These are phyloP conservation scores for Phytophthora crassamura DNA, from an alignment of 352 stramenopile species.

Conservation along the genomic window DNA sequence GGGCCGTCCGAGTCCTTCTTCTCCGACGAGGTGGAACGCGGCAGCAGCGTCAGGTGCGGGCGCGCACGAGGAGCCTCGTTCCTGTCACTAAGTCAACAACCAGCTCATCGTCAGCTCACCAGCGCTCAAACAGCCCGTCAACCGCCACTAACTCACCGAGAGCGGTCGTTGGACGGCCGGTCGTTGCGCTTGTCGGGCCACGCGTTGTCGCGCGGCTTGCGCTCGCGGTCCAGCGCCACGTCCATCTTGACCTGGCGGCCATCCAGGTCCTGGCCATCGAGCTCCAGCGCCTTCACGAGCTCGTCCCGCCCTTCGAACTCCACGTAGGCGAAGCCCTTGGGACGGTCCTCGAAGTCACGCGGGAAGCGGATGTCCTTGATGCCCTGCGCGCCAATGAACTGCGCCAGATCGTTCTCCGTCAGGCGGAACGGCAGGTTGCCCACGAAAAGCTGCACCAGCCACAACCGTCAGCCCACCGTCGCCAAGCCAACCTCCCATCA, in stretches of 20 bases:
- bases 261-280: slow-evolving; percentile 49
- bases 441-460: slow-evolving; percentile 63
- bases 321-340: slow-evolving; percentile 88
- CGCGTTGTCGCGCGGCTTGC: slow-evolving; percentile 52
- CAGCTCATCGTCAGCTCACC: slow-evolving; percentile 12
- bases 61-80: slow-evolving; percentile 53
- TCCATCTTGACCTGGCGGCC: slow-evolving; percentile 75
- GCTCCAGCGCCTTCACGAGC: slow-evolving; percentile 67
- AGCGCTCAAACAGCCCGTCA: neutral
- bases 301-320: slow-evolving; percentile 77
- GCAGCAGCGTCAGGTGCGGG: slow-evolving; percentile 62
- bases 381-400: slow-evolving; percentile 64
- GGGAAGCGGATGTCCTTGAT: slow-evolving; percentile 80
- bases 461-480: slow-evolving; percentile 2
- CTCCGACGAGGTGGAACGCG: slow-evolving; percentile 57
- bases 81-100: slow-evolving; percentile 25
- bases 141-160: slow-evolving; percentile 36
- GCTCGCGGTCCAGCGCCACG: slow-evolving; percentile 66
- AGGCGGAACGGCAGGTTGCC: slow-evolving; percentile 84
- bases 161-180: slow-evolving; percentile 37
- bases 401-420: slow-evolving; percentile 71
- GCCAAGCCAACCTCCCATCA: neutral
- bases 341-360: slow-evolving; percentile 67
- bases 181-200: slow-evolving; percentile 69
- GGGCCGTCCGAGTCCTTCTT: slow-evolving; percentile 36